Base-by-base conservation (phyloP, 768 basidiomycete species). In the Mycena galericulata region DNA sequence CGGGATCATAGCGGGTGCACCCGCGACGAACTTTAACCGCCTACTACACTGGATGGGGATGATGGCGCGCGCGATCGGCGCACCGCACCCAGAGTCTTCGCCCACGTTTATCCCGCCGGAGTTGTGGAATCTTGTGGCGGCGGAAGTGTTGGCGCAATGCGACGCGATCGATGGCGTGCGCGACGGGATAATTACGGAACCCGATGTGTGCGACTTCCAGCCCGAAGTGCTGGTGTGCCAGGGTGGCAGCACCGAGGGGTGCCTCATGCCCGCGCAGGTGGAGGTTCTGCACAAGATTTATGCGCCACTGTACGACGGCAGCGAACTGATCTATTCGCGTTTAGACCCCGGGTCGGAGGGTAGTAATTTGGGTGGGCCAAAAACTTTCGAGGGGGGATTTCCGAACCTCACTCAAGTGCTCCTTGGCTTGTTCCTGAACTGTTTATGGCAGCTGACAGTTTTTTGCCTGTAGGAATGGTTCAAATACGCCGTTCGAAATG, bases 121-220 rank as follows among this genome's bases (percentile, higher is more conserved):
- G 6, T 30, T 62, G 36, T 77, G 76, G 75, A 53, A 68, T 5
- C 14, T 75, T 22, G 49, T 73, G 20, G 59, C 71, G n/a, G 69
- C 72, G 53, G 72, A 74, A 67, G 68, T 68, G 45, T 32, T 41
- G 34, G 3, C 17, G 12, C 69, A 70, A 41, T 70, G 69, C 38
- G 69, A 70, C 34, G 56, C 10, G 1, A 30, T 75, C 18, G 76
- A 78, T 60, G 76, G 76, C 4, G 57, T 73, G 20, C 30, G 46
- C 22, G 76, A 77, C 67, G 72, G 73, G 11, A 66, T 77, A n/a
- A 73, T 77, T 32, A 63, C 69, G 20, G 75, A 77, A 40, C 76
- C 76, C 3, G 72, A 74, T 32, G 45, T 59, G 17, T 77, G 76
- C 62, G 60, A 67, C 46, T 76, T 77, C 46, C 65, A 65, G 3